These are phyloP conservation scores for Candida adriatica DNA, from an alignment of 805 yeast species.

Conservation along the genomic window DNA sequence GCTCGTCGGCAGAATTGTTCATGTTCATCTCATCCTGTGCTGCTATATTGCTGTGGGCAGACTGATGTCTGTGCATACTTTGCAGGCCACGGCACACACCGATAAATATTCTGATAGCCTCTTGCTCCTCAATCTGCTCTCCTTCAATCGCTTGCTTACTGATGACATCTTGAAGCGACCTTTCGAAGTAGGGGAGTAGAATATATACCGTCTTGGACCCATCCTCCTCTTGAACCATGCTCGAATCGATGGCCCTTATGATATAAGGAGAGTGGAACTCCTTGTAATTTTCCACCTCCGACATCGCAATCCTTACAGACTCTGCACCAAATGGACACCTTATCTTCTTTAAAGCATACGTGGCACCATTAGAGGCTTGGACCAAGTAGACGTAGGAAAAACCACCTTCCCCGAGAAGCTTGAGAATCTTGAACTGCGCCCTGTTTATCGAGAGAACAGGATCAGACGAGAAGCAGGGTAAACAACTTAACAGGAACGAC, in stretches of 20 bases:
- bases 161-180: slow-evolving; percentile 75
- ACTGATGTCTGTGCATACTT: slow-evolving; percentile 51
- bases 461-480: slow-evolving; percentile 26
- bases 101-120: slow-evolving; percentile 52
- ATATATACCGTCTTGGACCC: slow-evolving; percentile 78
- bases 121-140: slow-evolving; percentile 48
- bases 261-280: slow-evolving; percentile 64
- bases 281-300: slow-evolving; percentile 70
- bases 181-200: slow-evolving; percentile 67
- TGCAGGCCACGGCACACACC: slow-evolving; percentile 73
- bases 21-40: slow-evolving; percentile 4
- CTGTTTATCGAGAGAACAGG: slow-evolving; percentile 61
- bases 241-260: slow-evolving; percentile 62
- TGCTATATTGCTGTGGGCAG: slow-evolving; percentile 1
- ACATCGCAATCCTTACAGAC: slow-evolving; percentile 65
- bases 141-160: slow-evolving; percentile 54
- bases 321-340: slow-evolving; percentile 83
- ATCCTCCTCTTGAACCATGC: slow-evolving; percentile 64
- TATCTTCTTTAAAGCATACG: slow-evolving; percentile 77
- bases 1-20: slow-evolving; percentile 10
- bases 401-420: slow-evolving; percentile 86
- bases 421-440: slow-evolving; percentile 52
- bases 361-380: slow-evolving; percentile 36
- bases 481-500: slow-evolving; percentile 11
- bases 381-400: slow-evolving; percentile 83